Conservation (phyloP, 495 filamentous ascomycete species). For the Penicillium verhagenii region DNA sequence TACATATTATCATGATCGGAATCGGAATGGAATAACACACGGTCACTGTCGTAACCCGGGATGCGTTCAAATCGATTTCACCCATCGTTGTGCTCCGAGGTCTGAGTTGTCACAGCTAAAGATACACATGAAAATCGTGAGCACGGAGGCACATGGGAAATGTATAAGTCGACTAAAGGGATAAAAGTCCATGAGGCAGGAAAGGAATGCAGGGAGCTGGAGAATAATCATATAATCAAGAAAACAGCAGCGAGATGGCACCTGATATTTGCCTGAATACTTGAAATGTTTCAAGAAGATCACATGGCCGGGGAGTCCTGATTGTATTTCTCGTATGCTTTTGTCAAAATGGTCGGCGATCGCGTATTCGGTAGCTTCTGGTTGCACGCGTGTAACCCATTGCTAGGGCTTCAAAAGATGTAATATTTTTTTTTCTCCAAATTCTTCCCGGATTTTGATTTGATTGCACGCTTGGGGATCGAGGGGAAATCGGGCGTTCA, state of each 20-base stretch:
- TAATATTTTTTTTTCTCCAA: too few relatives aligned
- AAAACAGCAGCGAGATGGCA: not conserved
- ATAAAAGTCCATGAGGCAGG: not conserved
- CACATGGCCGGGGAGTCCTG: too few relatives aligned
- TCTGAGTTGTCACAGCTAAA: not conserved
- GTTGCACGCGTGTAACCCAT: too few relatives aligned
- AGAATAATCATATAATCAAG: not conserved
- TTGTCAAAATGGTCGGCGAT: too few relatives aligned
- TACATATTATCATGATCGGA: constrained; percentile 17
- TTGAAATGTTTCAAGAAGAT: not conserved
- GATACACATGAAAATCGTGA: too few relatives aligned
- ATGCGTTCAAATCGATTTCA: constrained; percentile 1
- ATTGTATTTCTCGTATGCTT: too few relatives aligned
- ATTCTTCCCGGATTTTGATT: too few relatives aligned
- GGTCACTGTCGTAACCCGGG: constrained; percentile 7
- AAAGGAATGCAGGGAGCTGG: not conserved
- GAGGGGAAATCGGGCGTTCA: not conserved
- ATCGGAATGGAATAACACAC: constrained; percentile 21
- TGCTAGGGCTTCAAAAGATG: too few relatives aligned
- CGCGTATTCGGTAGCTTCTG: too few relatives aligned
- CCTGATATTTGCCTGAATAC: not conserved
- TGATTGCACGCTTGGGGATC: too few relatives aligned
- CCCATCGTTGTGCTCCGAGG: not conserved
- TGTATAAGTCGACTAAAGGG: not conserved
- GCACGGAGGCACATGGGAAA: not conserved